phyloP scores from a whole-genome alignment of 2,329 filamentous ascomycete genomes.

The Botrytis medusae region DNA sequence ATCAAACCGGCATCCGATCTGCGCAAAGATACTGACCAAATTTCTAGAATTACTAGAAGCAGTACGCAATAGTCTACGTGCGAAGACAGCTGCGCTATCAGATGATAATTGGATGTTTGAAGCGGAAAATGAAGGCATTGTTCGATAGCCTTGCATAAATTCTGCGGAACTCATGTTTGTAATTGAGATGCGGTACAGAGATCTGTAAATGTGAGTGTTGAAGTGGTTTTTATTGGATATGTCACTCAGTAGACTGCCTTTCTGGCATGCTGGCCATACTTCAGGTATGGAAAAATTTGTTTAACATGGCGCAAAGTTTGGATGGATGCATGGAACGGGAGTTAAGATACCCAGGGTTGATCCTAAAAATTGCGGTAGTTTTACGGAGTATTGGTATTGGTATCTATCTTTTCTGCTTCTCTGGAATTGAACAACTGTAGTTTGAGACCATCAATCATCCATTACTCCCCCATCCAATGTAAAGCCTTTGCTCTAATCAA shows the following conservation, averaged over 20 bases:
- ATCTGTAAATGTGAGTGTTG: background rate
- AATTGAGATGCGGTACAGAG: background rate
- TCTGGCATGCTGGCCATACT: background rate
- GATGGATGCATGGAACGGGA: background rate
- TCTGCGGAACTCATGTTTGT: background rate
- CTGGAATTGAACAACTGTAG: background rate
- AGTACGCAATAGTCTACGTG: constrained; percentile 67
- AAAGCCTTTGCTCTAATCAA: constrained; percentile 50
- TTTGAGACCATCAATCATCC: background rate
- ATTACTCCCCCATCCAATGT: background rate
- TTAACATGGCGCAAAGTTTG: background rate
- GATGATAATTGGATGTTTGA: constrained; percentile 95
- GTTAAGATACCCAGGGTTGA: constrained; percentile 1
- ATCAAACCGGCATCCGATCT: background rate
- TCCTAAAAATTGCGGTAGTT: background rate
- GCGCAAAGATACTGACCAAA: constrained; percentile 22
- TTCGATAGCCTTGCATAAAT: constrained; percentile 24
- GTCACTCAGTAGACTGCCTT: background rate
- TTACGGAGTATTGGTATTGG: constrained; percentile 6
- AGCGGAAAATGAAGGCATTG: constrained; percentile 41
- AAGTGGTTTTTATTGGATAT: constrained; percentile 1
- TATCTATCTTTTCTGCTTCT: constrained; percentile 1
- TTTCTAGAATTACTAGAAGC: constrained; percentile 65
- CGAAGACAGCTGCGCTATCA: constrained; percentile 70
- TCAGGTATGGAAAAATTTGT: constrained; percentile 13